Evolutionary conservation across 768 basidiomycete species (phyloP), one percentile per base, ranked within the genome.

Genomic region (Cytidiella melzeri): DNA sequence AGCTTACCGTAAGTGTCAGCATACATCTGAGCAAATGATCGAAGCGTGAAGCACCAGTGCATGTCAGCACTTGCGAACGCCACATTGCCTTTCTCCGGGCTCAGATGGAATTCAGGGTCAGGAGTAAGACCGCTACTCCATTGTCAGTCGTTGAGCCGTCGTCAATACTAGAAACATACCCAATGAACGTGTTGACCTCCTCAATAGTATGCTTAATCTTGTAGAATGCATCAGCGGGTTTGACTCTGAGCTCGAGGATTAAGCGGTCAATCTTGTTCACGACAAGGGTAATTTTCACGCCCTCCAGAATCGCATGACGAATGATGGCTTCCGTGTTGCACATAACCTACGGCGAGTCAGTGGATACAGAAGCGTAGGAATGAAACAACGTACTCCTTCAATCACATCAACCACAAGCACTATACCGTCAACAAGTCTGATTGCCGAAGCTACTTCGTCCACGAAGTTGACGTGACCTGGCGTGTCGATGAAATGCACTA

Each of bases 181-280:
- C 87, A 63, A 99, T 97, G 66, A 94, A 86, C 1, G 85, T 89
- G 66, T 99, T 99, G 45, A 99, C 84, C 66, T 99, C 96, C 64
- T 99, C 96, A 48, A 99, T 95, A 2, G 94, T 97, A 64, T 98
- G 95, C 67, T 92, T 95, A 57, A 99, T 92, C 75, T 99, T 99
- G 73, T 94, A 97, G 73, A 91, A 99, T 0, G 96, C 96, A 60
- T 99, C 96, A 37, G 84, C 72, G 47, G 96, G 96, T 61, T 94
- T 94, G 62, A 99, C 84, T 41, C 96, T 84, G 50, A 99, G 74
- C 69, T 99, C 96, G 48, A 99, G 81, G 55, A 98, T 97, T 44
- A 99, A 80, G 48, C 96, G 80, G 69, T 99, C 96, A 61, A 99
- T 84, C 75, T 99, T 99, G 75, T 99, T 99, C 55, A 99, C 80